A percentile compares a stretch with the other conserved stretches of the same genome.
Evolutionary conservation across 2,329 filamentous ascomycete genomes (phyloP).

Genomic region (Fusarium protoensiforme): DNA sequence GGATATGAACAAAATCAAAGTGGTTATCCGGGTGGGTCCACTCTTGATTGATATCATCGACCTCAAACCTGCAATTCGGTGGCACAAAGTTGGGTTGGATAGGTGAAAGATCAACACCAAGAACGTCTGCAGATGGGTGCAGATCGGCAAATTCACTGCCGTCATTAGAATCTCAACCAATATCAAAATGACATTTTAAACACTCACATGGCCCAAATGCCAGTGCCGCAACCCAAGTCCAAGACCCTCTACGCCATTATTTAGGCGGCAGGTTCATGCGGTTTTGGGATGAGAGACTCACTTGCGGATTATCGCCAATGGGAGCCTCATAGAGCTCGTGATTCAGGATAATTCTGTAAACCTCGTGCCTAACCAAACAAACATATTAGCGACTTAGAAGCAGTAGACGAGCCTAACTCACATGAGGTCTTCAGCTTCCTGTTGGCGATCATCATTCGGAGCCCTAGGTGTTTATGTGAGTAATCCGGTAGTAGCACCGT

Average conservation of each 20-base stretch:
- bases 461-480: slow-evolving; percentile 10
- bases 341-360: slow-evolving; percentile 38
- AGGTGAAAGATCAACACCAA: slow-evolving; percentile 67
- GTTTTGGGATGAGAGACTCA: slow-evolving; percentile 4
- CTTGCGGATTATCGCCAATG: slow-evolving; percentile 41
- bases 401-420: background rate
- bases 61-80: slow-evolving; percentile 71
- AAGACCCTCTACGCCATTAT: slow-evolving; percentile 23
- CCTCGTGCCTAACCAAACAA: slow-evolving; percentile 24
- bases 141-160: slow-evolving; percentile 48
- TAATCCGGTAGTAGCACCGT: background rate
- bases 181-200: background rate
- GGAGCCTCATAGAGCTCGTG: slow-evolving; percentile 47
- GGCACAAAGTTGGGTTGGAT: slow-evolving; percentile 69
- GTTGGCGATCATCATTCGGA: slow-evolving; percentile 39
- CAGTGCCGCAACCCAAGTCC: slow-evolving; percentile 51
- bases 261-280: background rate
- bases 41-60: slow-evolving; percentile 68
- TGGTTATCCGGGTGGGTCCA: slow-evolving; percentile 57
- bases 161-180: background rate
- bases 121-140: slow-evolving; percentile 58
- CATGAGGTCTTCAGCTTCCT: slow-evolving; percentile 38
- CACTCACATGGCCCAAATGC: slow-evolving; percentile 51
- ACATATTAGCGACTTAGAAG: background rate
- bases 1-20: slow-evolving; percentile 71